These are phyloP conservation scores for Lunularia cruciata DNA, from an alignment of 225 moss, liverwort and hornwort genomes.

Conservation along the genomic window DNA sequence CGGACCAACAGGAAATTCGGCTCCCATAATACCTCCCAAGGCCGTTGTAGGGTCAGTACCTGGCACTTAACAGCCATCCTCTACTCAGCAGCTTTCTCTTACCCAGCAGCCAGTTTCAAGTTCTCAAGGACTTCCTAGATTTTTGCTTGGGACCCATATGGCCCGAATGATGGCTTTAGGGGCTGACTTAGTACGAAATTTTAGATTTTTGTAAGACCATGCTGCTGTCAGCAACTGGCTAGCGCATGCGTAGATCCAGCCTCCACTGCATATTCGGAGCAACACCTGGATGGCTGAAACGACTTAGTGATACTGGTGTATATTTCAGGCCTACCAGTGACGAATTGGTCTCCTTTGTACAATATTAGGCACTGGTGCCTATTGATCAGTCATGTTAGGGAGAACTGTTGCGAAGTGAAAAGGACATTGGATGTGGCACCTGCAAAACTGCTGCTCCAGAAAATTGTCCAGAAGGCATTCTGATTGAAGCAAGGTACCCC, in stretches of 20 bases:
- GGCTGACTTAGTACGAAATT: neutral
- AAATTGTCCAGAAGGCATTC: neutral
- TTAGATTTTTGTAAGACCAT: neutral
- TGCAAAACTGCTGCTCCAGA: conserved; percentile 4
- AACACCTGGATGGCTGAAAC: neutral
- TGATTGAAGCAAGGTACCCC: conserved; percentile 12
- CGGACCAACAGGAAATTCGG: conserved; percentile 41
- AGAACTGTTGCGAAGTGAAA: neutral
- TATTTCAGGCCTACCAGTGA: conserved; percentile 17
- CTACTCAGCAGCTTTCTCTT: no score
- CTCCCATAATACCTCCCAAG: conserved; percentile 19
- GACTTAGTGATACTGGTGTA: conserved; percentile 13
- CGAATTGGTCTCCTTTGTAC: conserved; percentile 14
- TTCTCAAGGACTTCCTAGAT: conserved; percentile 29
- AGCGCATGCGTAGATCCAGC: neutral
- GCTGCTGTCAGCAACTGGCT: neutral
- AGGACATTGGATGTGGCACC: conserved; percentile 5
- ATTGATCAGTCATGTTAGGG: conserved; percentile 12
- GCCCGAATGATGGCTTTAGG: conserved; percentile 20
- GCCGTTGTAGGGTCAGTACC: conserved; percentile 12
- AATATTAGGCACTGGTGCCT: conserved; percentile 21
- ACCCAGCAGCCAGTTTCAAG: conserved; percentile 24
- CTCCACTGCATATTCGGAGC: neutral
- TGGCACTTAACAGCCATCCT: conserved; percentile 18
- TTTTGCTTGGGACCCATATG: conserved; percentile 19